Conservation (phyloP, 306 rosid genomes). For the Vigna angularis region DNA sequence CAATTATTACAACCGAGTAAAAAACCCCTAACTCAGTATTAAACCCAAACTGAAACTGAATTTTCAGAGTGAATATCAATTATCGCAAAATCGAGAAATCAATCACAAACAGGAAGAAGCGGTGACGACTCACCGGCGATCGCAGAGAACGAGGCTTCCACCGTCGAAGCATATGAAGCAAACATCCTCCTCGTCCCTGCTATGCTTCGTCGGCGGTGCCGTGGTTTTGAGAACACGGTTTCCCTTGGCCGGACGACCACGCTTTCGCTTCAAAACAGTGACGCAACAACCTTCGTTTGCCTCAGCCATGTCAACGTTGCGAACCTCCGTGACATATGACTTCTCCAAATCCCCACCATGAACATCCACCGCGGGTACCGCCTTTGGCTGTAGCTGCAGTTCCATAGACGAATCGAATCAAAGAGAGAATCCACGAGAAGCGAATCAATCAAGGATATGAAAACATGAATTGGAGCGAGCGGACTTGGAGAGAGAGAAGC, state of each 20-base stretch:
- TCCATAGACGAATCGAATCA: slow-evolving; percentile 40
- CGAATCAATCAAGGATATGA: not conserved
- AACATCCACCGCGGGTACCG: not conserved
- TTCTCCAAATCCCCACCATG: slow-evolving; percentile 33
- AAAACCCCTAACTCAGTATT: not conserved
- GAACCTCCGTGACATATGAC: slow-evolving; percentile 29
- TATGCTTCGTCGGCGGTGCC: slow-evolving; percentile 46
- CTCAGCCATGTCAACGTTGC: slow-evolving; percentile 21
- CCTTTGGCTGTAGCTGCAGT: not conserved
- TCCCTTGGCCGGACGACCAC: slow-evolving; percentile 89
- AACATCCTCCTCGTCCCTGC: slow-evolving; percentile 85
- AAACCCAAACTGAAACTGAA: slow-evolving; percentile 18
- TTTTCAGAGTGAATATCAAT: not conserved
- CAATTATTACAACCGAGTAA: slow-evolving; percentile 8
- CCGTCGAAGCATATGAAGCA: slow-evolving; percentile 98
- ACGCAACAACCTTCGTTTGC: not conserved
- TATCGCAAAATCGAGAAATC: not conserved
- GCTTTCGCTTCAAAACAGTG: slow-evolving; percentile 54
- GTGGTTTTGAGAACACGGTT: slow-evolving; percentile 19
- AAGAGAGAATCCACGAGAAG: not conserved
- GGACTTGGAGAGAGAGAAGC: slow-evolving; percentile 47
- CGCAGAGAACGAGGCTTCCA: slow-evolving; percentile 95
- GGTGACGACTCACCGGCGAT: slow-evolving; percentile 75
- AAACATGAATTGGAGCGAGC: not conserved
- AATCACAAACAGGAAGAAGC: not conserved